Evolutionary conservation across 441 rosid genomes (phyloP), one percentile per base, ranked within the genome.

Genomic region (Geranium incanum): DNA sequence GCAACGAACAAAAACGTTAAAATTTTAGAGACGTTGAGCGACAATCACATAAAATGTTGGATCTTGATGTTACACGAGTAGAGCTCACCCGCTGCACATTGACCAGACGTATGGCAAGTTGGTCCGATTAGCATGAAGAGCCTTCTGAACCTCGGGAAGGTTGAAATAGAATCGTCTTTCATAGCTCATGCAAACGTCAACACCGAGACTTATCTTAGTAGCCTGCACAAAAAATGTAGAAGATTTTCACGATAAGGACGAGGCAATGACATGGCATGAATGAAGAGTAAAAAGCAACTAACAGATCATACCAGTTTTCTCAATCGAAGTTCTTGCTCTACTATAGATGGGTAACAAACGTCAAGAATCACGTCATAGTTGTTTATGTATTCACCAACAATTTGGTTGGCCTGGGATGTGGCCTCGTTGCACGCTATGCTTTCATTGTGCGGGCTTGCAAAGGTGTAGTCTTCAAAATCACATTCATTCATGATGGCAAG

Each of bases 111-210:
- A 83, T 50, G 92, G 85, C 36, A 86, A 79, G 55, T 77, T 76
- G 16, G 95, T 88, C n/a, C 91, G 84, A 74, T 91, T 93, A 0
- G 96, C 96, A 74, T 89, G 94, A 78, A 89, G 94, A 69, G 96
- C 97, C 81, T 76, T 79, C 79, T 87, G 97, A 72, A 92, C 97
- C 78, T 85, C 88, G 2, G 93, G 95, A 68, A 88, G 91, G 82
- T 86, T 88, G 78, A 92, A 78, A 82, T 90, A 88, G 79, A 87
- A 80, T 16, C 66, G 79, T 69, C 92, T 83, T 82, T 90, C 95
- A 8, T 18, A 78, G 67, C 78, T 81, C 86, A 92, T 86, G 69
- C 96, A 92, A 67, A 92, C 95, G 69, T 90, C 97, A 65, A 92
- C 82, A 1, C 97, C 97, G 21, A 84, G 6, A 70, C 96, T 92